These are phyloP conservation scores for Paraurostyla sp. DNA, from an alignment of 73 alveolate species.

Conservation along the genomic window DNA sequence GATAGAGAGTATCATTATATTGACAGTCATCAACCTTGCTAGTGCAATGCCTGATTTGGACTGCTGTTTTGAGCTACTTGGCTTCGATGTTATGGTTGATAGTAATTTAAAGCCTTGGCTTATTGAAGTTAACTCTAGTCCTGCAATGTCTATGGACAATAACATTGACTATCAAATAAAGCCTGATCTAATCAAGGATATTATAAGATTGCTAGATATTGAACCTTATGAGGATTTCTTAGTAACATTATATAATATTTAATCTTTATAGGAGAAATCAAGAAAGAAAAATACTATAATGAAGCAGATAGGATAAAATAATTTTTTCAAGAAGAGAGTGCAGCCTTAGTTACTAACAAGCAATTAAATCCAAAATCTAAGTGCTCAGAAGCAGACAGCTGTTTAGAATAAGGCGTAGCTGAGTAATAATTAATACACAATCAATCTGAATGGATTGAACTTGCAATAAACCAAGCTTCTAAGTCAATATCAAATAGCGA, in stretches of 20 bases:
- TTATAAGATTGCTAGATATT: conserved; percentile 9
- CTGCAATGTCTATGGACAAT: conserved; percentile 75
- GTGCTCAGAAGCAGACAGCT: too few relatives aligned
- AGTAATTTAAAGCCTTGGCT: conserved; percentile 71
- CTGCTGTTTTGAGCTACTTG: conserved; percentile 75
- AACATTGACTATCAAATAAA: conserved; percentile 62
- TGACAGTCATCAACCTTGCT: conserved; percentile 63
- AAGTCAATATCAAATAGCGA: too few relatives aligned
- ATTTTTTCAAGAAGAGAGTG: conserved; percentile 2
- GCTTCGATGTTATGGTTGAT: conserved; percentile 77
- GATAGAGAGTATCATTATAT: conserved; percentile 62
- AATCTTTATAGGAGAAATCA: neutral
- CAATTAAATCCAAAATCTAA: neutral
- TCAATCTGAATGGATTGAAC: too few relatives aligned
- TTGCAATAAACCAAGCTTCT: too few relatives aligned
- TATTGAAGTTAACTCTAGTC: conserved; percentile 77
- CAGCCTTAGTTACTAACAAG: neutral
- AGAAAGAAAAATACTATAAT: neutral
- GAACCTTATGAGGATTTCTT: conserved; percentile 32
- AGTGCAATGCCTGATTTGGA: conserved; percentile 58
- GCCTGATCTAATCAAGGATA: conserved; percentile 64
- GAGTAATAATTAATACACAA: too few relatives aligned
- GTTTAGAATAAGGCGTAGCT: too few relatives aligned
- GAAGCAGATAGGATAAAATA: neutral
- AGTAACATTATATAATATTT: neutral